Evolutionary conservation across 2,329 filamentous ascomycete species (phyloP), one percentile per base, ranked within the genome.

Genomic region (Penicillium sp.): DNA sequence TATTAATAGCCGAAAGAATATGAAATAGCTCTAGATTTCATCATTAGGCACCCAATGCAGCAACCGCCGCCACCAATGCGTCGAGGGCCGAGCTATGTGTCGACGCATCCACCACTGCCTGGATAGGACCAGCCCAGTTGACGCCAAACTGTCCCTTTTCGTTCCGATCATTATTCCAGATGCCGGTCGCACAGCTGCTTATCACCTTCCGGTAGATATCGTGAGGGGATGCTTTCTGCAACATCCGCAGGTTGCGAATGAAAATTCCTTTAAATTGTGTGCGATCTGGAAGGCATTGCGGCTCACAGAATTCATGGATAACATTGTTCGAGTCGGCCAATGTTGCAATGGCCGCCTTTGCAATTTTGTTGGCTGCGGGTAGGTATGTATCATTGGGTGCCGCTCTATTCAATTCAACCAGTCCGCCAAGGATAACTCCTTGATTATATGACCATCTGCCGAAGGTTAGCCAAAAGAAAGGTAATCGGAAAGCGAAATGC

Each of bases 211-310:
- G 75, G 66, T 86, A 87, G 10, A 70, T 70, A 3, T 77, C 70
- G 38, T 82, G 75, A 0, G 83, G 82, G 1, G 79, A 80, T 3
- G 73, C 81, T 1, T 74, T 67, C 23, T 88, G 78, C 35, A 91
- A 72, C 54, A 83, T 81, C 35, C 80, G 78, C 21, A 91, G 74
- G 67, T 89, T 89, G 21, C 87, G 81, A 17, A 84, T 79, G 61
- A 90, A 89, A 36, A 90, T 78, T 4, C 89, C 89, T 73, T 91
- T 91, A 80, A 91, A 91, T 66, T 89, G 85, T 35, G 83, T 79
- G 1, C 79, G 82, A 58, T 86, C 63, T 4, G 63, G 82, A 12
- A 76, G 78, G 53, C 79, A 83, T 58, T 59, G 49, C 1, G 80
- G 78, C 63, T 86, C 84, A 62, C 84, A 86, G 23, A 70, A 61